Conservation (phyloP, 768 basidiomycete genomes). For the Clavaria fumosa region DNA sequence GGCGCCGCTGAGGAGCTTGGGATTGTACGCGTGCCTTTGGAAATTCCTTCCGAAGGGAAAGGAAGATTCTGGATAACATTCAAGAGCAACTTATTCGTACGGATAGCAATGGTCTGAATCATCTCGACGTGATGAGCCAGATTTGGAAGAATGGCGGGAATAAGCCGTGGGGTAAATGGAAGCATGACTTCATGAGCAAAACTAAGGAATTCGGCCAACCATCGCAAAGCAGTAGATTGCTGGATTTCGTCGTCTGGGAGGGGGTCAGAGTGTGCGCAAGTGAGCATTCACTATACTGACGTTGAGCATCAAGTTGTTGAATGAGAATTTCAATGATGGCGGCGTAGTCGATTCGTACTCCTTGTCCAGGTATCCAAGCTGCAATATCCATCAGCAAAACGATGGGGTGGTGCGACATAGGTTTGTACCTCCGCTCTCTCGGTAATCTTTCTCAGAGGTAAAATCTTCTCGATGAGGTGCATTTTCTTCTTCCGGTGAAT, state of each 20-base stretch:
- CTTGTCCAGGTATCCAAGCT: constrained; percentile 92
- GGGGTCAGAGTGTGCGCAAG: constrained; percentile 3
- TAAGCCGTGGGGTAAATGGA: constrained; percentile 84
- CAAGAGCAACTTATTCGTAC: constrained; percentile 75
- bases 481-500: constrained; percentile 28
- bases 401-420: background rate
- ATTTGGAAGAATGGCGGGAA: constrained; percentile 86
- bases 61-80: constrained; percentile 79
- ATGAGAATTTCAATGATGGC: constrained; percentile 91
- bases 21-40: constrained; percentile 11
- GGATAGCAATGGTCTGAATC: constrained; percentile 76
- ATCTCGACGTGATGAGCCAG: constrained; percentile 81
- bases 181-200: constrained; percentile 89
- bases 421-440: constrained; percentile 47
- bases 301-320: constrained; percentile 68
- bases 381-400: constrained; percentile 6
- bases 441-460: constrained; percentile 33
- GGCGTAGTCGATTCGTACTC: constrained; percentile 79
- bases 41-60: constrained; percentile 39
- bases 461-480: no score
- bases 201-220: constrained; percentile 81
- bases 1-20: constrained; percentile 45
- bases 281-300: constrained; percentile 29
- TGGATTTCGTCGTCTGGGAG: constrained; percentile 81
- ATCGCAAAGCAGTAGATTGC: constrained; percentile 83